Conservation (phyloP, 2,329 filamentous ascomycete species). For the Fusarium piperis region DNA sequence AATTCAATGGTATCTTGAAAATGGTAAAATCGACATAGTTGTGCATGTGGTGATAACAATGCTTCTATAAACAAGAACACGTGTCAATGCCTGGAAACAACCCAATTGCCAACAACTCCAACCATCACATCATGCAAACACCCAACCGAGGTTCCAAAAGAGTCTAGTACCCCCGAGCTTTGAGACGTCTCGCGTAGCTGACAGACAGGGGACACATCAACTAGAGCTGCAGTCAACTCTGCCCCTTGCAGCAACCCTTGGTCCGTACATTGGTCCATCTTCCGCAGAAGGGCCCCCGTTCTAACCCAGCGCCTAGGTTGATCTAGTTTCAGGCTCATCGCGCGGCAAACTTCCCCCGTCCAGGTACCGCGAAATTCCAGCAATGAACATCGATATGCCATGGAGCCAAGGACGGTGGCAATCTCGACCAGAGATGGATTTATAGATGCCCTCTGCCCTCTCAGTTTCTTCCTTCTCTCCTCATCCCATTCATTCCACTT, state of each 20-base stretch:
- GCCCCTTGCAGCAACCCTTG: background rate
- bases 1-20: background rate
- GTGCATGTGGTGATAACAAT: background rate
- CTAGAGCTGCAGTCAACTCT: conserved; percentile 1
- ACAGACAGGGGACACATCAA: conserved; percentile 22
- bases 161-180: conserved; percentile 21
- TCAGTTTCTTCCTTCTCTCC: conserved; percentile 1
- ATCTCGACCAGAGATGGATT: conserved; percentile 6
- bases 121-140: background rate
- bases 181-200: conserved; percentile 35
- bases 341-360: conserved; percentile 11
- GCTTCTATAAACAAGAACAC: background rate
- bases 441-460: conserved; percentile 13
- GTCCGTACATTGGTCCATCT: background rate
- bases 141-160: conserved; percentile 9
- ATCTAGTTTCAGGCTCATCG: conserved; percentile 36
- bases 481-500: conserved; percentile 40
- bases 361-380: conserved; percentile 30
- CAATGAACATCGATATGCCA: conserved; percentile 24
- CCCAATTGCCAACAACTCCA: background rate
- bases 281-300: too few species aligned
- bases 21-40: background rate
- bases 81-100: background rate
- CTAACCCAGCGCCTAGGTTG: conserved; percentile 21
- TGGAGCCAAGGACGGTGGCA: conserved; percentile 4